Base-by-base conservation (phyloP, 306 rosid genomes). In the Cicer chorassanicum region DNA sequence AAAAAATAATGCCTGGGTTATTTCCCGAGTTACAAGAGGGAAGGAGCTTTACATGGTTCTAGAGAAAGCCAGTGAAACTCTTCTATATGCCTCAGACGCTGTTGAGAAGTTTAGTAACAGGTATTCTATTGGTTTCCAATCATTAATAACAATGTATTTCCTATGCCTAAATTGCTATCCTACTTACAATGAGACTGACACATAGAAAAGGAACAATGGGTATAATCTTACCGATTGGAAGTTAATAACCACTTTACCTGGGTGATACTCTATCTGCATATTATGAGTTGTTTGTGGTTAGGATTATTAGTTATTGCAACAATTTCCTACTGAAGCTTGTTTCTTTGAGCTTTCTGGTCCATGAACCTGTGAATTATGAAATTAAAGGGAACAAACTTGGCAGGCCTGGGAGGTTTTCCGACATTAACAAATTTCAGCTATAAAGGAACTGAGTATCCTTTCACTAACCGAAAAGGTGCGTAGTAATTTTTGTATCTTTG, bases 51-150 rank as follows among this genome's bases (percentile, higher is more conserved):
- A 89, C 80, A 89, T 89, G 92, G 97, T 88, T 83, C 85, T 95
- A 48, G 99, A 94, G 86, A 94, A 92, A 82, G 99, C 98, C 78
- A 83, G 77, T 38, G 99, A 94, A 85, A 94, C 98, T 12, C 84
- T 92, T 54, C 91, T 94, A 18, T 94, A 88, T 85, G 99, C 99
- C 57, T 88, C 96, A 4, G 96, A 94, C 76, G 96, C 93, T 73
- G 91, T 92, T 69, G 99, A 94, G 86, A 94, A 87, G 88, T 94
- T 94, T 87, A 94, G 99, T 82, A 82, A 88, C 93, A 88, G 92
- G 96, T 89, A 82, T 42, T 75, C 39, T 15, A 9, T 69, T 65
- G 73, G 59, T 72, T 34, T 70, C 68, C 55, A 7, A 36, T 71
- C 62, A 29, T 57, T 48, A 14, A 14, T 74, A 19, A 12, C 49